Evolutionary conservation across 129 eudicot genomes (phyloP), one percentile per base, ranked within the genome.

Genomic region (Flaveria sonorensis): DNA sequence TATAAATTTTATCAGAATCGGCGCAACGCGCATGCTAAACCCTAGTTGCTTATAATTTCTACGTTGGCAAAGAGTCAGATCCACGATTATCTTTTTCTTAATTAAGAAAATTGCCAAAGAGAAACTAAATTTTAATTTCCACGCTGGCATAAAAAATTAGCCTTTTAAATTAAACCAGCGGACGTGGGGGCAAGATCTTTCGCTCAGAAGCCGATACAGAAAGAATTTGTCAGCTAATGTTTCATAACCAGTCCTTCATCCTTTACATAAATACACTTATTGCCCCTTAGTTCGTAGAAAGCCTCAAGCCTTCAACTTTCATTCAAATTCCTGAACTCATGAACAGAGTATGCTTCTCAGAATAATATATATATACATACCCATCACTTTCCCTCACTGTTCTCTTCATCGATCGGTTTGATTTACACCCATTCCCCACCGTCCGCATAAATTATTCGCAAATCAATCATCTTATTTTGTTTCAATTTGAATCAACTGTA

Each of bases 141-240:
- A 7, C 15, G 45, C 9, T 40, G 45, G 45, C 45, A 40, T 24
- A 24, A 24, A 24, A 24, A 24, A 24, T 24, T n/a, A 24, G 1
- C 1, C 1, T 24, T 24, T 24, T 24, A 24, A 24, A 24, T 40
- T 40, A 40, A 40, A 40, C 6, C 45, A 40, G 45, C 53, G 72
- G 68, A 80, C 83, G 83, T 80, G 83, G 51, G 69, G 78, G 79
- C 81, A 73, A 52, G 74, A 73, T 80, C 60, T 39, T 50, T 16
- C 52, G 4, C 71, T 59, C 77, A 28, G 45, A 70, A n/a, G 76
- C 59, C 20, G 45, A 14, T 39, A 43, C 67, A 51, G 15, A 15
- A 24, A 6, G 36, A 71, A 10, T 1, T 62, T 64, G 39, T 26
- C 60, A 46, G 47, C 70, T 78, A 2, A 19, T 0, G 1, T 70